Conservation (phyloP, 75 land plant species). For the Sequoia sempervirens region DNA sequence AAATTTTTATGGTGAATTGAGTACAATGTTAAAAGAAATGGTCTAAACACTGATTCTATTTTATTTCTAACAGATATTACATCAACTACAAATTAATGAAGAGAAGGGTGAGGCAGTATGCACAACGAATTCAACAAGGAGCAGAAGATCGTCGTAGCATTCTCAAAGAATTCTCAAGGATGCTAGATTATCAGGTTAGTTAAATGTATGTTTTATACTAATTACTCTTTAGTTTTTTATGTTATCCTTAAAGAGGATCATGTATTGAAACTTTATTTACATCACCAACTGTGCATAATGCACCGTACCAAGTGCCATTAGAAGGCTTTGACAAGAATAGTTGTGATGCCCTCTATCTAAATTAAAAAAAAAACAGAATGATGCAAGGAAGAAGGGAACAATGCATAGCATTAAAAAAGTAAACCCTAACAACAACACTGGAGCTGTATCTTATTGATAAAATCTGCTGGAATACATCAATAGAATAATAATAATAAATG, state of each 20-base stretch:
- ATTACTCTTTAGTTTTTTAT: not conserved
- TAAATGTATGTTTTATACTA: not conserved
- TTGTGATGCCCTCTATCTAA: no score
- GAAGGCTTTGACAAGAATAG: not conserved
- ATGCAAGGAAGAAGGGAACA: no score
- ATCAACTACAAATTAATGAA: conserved; percentile 83
- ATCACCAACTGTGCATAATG: conserved; percentile 11
- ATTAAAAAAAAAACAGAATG: no score
- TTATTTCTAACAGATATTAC: conserved; percentile 42
- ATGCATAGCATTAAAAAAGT: no score
- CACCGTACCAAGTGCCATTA: conserved; percentile 1
- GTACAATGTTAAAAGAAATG: not conserved
- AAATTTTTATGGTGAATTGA: not conserved
- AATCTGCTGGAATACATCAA: no score
- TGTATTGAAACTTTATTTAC: conserved; percentile 18
- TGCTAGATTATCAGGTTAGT: conserved; percentile 75
- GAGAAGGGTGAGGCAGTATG: conserved; percentile 61
- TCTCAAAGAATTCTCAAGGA: conserved; percentile 66
- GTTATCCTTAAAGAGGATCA: conserved; percentile 22
- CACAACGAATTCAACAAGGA: conserved; percentile 29
- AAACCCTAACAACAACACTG: no score
- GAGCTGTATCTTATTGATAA: no score
- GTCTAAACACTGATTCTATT: not conserved
- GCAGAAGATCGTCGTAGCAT: conserved; percentile 34
- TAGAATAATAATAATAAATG: not conserved